A percentile compares a stretch with the other conserved stretches of the same genome.
Conservation (phyloP, 2,329 filamentous ascomycete genomes). For the Aspergillus latus region DNA sequence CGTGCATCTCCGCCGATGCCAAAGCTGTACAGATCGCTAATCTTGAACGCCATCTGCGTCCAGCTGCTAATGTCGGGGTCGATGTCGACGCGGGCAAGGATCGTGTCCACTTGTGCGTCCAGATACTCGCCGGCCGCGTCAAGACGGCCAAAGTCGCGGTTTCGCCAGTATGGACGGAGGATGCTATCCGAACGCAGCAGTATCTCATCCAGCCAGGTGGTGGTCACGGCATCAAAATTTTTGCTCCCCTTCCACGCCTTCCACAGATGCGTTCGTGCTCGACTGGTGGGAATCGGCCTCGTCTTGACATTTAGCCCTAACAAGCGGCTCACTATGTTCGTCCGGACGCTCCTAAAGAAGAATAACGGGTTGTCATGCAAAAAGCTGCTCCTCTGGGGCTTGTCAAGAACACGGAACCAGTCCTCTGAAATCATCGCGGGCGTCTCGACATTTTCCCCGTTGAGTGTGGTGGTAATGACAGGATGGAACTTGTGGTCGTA, state of each 20-base stretch:
- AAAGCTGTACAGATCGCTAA: conserved; percentile 52
- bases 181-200: conserved; percentile 48
- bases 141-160: conserved; percentile 44
- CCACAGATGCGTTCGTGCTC: conserved; percentile 50
- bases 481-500: conserved; percentile 52
- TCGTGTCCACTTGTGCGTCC: conserved; percentile 47
- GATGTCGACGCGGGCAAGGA: conserved; percentile 53
- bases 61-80: conserved; percentile 52
- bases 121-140: conserved; percentile 44
- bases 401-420: conserved; percentile 43
- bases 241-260: conserved; percentile 49
- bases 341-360: conserved; percentile 41
- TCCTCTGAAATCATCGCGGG: conserved; percentile 55
- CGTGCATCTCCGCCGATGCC: conserved; percentile 53
- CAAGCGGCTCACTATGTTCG: conserved; percentile 28
- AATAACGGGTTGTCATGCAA: conserved; percentile 54
- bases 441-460: conserved; percentile 50
- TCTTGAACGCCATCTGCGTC: conserved; percentile 52
- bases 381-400: conserved; percentile 44
- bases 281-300: conserved; percentile 46
- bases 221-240: conserved; percentile 49
- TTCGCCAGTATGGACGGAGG: conserved; percentile 47
- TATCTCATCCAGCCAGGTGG: conserved; percentile 52
- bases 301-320: conserved; percentile 33
- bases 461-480: conserved; percentile 48